Evolutionary conservation across 352 stramenopile species (phyloP), one percentile per base, ranked within the genome.

Genomic region (Globisporangium splendens): DNA sequence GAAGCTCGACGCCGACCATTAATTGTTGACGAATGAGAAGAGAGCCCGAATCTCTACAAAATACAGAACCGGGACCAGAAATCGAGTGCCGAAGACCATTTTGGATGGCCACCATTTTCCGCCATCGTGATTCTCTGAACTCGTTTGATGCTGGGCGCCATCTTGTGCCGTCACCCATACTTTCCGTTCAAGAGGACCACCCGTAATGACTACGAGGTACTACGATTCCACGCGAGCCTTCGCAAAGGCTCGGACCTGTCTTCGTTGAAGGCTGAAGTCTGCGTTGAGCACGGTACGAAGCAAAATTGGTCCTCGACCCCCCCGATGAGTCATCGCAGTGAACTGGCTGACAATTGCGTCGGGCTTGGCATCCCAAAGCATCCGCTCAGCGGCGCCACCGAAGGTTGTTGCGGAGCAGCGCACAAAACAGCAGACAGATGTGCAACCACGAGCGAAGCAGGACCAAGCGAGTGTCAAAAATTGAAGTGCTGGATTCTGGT

Each of bases 281-380:
- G 73, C 52, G 46, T 79, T 63, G 28, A 97, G 50, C 18, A 97
- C 77, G 7, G 82, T 76, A 59, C 76, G 85, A 33, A 97, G 80
- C 33, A 96, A 89, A 11, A 98, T 71, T 70, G 11, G 85, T 81
- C 89, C n/a, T n/a, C n/a, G n/a, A 98, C 96, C 61, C 97, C 90
- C 0, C 89, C 89, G 12, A 98, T 68, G 66, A 91, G 17, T 79
- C 73, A 8, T 75, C 18, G 82, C 63, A 38, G 58, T 73, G 68
- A 86, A 75, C 52, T 62, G 58, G 52, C 69, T 63, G 22, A 90
- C 68, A 51, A 92, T 89, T 20, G 67, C 65, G 47, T 85, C 59
- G 3, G 71, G 74, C 44, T 75, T 56, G 13, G 68, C 58, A 35
- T 83, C 77, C 53, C 60, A n/a, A 61, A 53, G 64, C 63, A 59